Evolutionary conservation across 2,329 filamentous ascomycete species (phyloP), one percentile per base, ranked within the genome.

Genomic region (Penicillium sp.): DNA sequence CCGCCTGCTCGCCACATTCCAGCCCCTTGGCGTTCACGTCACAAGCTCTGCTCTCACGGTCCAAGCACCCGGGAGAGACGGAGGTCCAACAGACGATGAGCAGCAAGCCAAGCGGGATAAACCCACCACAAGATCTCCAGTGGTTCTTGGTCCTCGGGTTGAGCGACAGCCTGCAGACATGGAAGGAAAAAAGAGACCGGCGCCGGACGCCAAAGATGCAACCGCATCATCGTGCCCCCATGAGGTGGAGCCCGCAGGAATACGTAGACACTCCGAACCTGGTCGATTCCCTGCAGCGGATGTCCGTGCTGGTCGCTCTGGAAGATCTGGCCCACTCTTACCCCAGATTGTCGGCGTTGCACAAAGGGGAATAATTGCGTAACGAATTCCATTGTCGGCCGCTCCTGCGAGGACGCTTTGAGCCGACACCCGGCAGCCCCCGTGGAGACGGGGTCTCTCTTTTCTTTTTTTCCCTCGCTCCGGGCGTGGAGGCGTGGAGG

Each of bases 251-350:
- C 34, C 35, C 26, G 19, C 29, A 51, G 31, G 38, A 36, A 36
- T 37, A 39, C 26, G 20, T 18, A 30, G 21, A 13, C 13, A 14
- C 32, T 41, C 39, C 37, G 35, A 55, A 42, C 45, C 47, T 40
- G 37, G 52, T 48, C 43, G 13, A 52, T 55, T 50, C 41, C 52
- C 50, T 56, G 53, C 53, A 55, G 51, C 53, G 47, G 53, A 56
- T 52, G 51, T 56, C 53, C 44, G 51, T 55, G 51, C 53, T 51
- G 47, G 30, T 46, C n/a, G 36, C 17, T 43, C 31, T 34, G 50
- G 40, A 45, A 34, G 52, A 56, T 56, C 52, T 48, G 52, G 52
- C 51, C 54, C 54, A 57, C 52, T 48, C 29, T 14, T 57, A 54
- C 54, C 54, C 54, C 54, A 50, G 54, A 57, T 56, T 50, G 43